phyloP scores from a whole-genome alignment of 2,329 filamentous ascomycete species.

The Trichoderma simmonsii region DNA sequence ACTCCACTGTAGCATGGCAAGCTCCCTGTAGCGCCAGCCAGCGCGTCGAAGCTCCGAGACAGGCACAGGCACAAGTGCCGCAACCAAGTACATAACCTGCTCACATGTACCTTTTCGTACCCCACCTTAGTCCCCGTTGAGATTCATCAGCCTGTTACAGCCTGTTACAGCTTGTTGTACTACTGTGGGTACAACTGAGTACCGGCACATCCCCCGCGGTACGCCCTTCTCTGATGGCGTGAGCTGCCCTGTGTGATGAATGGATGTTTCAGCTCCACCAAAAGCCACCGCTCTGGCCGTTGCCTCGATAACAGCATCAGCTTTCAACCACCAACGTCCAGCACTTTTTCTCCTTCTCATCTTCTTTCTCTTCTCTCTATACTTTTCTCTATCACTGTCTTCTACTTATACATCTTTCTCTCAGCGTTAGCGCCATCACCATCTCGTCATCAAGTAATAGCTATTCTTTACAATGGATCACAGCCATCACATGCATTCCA shows the following conservation, averaged over 20 bases:
- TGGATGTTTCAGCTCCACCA: not conserved
- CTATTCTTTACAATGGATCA: slow-evolving; percentile 33
- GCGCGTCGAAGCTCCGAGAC: not conserved
- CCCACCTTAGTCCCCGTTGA: accelerated
- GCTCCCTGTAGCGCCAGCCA: not conserved
- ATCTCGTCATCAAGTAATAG: not conserved
- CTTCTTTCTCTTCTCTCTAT: not conserved
- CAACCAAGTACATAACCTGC: not conserved
- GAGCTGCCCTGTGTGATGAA: not conserved
- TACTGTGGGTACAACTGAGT: not conserved
- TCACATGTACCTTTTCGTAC: not conserved
- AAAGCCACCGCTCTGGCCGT: not conserved
- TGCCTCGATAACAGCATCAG: not conserved
- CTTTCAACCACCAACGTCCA: not conserved
- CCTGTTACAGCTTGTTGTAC: not conserved
- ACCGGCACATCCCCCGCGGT: not conserved
- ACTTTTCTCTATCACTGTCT: not conserved
- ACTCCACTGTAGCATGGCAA: not conserved
- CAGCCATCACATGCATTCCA: slow-evolving; percentile 34
- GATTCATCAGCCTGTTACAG: not conserved
- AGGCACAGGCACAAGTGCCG: not conserved
- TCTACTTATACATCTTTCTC: not conserved
- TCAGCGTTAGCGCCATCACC: not conserved
- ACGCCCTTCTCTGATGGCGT: not conserved
- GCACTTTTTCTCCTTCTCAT: not conserved